A percentile compares a stretch with the other conserved stretches of the same genome.
Evolutionary conservation across 2,329 filamentous ascomycete species (phyloP).

Genomic region (Fusarium sp.): DNA sequence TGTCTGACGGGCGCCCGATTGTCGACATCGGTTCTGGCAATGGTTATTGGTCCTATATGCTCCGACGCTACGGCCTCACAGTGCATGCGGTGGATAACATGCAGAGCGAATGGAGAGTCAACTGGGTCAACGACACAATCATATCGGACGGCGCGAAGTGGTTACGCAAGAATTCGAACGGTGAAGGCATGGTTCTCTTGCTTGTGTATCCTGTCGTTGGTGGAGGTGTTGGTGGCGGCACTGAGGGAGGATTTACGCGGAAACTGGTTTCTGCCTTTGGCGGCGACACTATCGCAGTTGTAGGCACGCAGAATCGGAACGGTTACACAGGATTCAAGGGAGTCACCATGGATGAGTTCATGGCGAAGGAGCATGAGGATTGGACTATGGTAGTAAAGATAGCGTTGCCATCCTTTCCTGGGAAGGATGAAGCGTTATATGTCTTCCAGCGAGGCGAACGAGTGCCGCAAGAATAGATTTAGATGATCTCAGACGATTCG

Average conservation of each 20-base stretch:
- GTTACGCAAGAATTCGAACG: slow-evolving; percentile 60
- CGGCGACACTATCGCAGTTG: slow-evolving; percentile 74
- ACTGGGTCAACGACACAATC: slow-evolving; percentile 76
- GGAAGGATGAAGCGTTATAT: slow-evolving; percentile 80
- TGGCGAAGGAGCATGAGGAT: slow-evolving; percentile 64
- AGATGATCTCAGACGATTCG: background rate
- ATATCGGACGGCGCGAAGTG: slow-evolving; percentile 69
- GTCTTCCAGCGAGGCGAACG: slow-evolving; percentile 67
- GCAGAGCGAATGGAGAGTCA: slow-evolving; percentile 73
- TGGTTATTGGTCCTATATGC: slow-evolving; percentile 80
- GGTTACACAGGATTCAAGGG: slow-evolving; percentile 77
- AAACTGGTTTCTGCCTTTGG: slow-evolving; percentile 68
- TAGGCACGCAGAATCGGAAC: slow-evolving; percentile 79
- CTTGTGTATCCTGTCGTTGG: slow-evolving; percentile 80
- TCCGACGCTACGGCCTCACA: slow-evolving; percentile 66
- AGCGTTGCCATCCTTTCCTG: slow-evolving; percentile 77
- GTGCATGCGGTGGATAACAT: slow-evolving; percentile 74
- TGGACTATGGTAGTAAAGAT: slow-evolving; percentile 73
- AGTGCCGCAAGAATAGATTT: slow-evolving; percentile 41
- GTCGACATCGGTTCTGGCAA: slow-evolving; percentile 77
- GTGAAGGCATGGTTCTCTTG: slow-evolving; percentile 68
- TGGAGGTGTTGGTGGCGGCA: slow-evolving; percentile 70
- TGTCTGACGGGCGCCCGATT: slow-evolving; percentile 64
- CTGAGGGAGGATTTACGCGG: slow-evolving; percentile 72
- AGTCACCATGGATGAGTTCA: slow-evolving; percentile 73